Base-by-base conservation (phyloP, 371 early-diverging fungal genomes). In the Syncephalis fuscata region DNA sequence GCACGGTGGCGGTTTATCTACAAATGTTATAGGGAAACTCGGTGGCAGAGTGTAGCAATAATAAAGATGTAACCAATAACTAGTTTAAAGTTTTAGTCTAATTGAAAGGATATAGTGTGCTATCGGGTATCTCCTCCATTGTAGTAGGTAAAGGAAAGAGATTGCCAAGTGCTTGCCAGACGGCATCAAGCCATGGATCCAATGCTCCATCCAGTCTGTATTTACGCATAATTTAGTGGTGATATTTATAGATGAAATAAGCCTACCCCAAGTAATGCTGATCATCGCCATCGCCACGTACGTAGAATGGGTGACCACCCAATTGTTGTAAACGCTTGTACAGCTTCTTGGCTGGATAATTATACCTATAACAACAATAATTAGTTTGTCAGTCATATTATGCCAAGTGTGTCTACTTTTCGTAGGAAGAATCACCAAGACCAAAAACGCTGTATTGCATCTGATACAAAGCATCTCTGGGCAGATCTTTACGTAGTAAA, bases 291-390 rank as follows among this genome's bases (percentile, higher is more conserved):
- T 88, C 86, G 1, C 89, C 93, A 46, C 88, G 70, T 5, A 63
- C 61, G 15, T 77, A 51, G 7, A 98, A 37, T 27, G 82, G 64
- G 22, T 51, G 57, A 0, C 88, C 98, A 22, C 99, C 99, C 15
- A 98, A 67, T 51, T 91, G 89, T 50, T 67, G 48, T 46, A 99
- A 62, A 44, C 96, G 70, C 48, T 85, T 85, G 61, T 76, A 76
- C 40, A 98, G 73, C 53, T 91, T 92, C 63, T 96, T 97, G 0
- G 91, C 84, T 9, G 92, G 85, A 63, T 75, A 93, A 62, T 98
- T 98, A 73, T 85, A 99, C 27, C 84, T 84, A 52, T 0, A 45
- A 48, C 22, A 15, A 48, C 20, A 26, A 44, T 22, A 19, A 21
- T 8, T 9, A 32, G 32, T 11, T 11, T 4, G 32, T 7, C 11